phyloP scores from a whole-genome alignment of 2,329 filamentous ascomycete species.

The Chaetomium strumarium region DNA sequence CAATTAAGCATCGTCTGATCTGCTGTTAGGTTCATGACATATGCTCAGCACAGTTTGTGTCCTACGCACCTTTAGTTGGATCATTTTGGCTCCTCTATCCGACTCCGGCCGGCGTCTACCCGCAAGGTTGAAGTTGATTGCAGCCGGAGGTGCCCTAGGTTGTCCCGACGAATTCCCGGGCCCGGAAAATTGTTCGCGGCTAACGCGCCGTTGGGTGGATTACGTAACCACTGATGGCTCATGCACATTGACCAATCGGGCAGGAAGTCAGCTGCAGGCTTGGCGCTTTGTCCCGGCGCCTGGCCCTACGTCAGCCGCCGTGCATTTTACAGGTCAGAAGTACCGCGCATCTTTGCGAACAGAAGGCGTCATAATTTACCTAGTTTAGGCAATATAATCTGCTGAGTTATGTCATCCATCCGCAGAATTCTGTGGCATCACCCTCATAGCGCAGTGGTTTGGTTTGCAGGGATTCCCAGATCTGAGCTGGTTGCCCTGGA shows the following conservation, averaged over 20 bases:
- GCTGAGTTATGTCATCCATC: too few relatives aligned
- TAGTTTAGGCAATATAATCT: too few relatives aligned
- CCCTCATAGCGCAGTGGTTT: too few relatives aligned
- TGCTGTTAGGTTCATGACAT: slow-evolving; percentile 4
- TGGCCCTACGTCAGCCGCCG: too few relatives aligned
- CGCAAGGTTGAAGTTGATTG: slow-evolving; percentile 5
- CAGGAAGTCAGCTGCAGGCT: background rate
- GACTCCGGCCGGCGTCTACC: slow-evolving; percentile 19
- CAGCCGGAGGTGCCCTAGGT: too few relatives aligned
- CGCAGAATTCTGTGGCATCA: too few relatives aligned
- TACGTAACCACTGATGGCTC: slow-evolving; percentile 16
- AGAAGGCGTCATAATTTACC: too few relatives aligned
- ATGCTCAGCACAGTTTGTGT: background rate
- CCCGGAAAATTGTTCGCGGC: slow-evolving; percentile 22
- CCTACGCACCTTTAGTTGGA: slow-evolving; percentile 70
- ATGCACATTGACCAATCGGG: slow-evolving; percentile 9
- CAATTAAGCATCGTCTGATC: slow-evolving; percentile 89
- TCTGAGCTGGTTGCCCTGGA: too few relatives aligned
- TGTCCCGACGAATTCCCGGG: slow-evolving; percentile 10
- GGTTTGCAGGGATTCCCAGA: too few relatives aligned
- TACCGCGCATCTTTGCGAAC: too few relatives aligned
- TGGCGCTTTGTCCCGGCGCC: too few relatives aligned
- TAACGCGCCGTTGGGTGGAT: slow-evolving; percentile 2
- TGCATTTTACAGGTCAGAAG: too few relatives aligned
- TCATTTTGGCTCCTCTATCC: slow-evolving; percentile 59